phyloP scores from a whole-genome alignment of 768 basidiomycete species.

The Tephrocybe sp. region DNA sequence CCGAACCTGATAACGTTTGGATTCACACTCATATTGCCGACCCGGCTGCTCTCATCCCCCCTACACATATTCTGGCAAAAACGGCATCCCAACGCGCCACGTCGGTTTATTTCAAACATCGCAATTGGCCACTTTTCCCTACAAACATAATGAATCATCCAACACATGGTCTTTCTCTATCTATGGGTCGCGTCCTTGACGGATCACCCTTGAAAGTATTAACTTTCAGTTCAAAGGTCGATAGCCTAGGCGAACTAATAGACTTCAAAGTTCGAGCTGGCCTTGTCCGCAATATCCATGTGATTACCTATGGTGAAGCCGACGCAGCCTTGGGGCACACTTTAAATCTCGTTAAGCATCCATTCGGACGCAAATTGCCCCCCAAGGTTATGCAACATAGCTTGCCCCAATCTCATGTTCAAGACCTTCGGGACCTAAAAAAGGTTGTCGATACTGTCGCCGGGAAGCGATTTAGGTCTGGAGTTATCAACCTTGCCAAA shows the following conservation, averaged over 20 bases:
- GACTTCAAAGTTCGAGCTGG: conserved; percentile 73
- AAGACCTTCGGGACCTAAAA: conserved; percentile 30
- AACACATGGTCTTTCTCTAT: conserved; percentile 37
- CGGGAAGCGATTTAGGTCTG: conserved; percentile 18
- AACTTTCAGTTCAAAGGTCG: conserved; percentile 77
- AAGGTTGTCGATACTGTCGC: conserved; percentile 14
- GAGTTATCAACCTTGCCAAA: conserved; percentile 21
- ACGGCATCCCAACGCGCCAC: conserved; percentile 50
- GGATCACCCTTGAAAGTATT: conserved; percentile 55
- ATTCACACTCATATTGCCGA: conserved; percentile 92
- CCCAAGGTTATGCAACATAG: conserved; percentile 3
- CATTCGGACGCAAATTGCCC: conserved; percentile 38
- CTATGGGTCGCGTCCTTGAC: conserved; percentile 21
- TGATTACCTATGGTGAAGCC: conserved; percentile 65
- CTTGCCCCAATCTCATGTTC: conserved; percentile 21
- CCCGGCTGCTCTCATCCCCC: conserved; percentile 77
- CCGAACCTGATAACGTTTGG: conserved; percentile 66
- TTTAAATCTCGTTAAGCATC: conserved; percentile 25
- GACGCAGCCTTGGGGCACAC: conserved; percentile 45
- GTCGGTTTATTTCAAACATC: conserved; percentile 65
- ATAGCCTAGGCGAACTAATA: conserved; percentile 56
- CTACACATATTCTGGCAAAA: conserved; percentile 58
- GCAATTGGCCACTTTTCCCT: conserved; percentile 74
- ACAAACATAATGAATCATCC: conserved; percentile 45
- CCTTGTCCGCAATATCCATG: conserved; percentile 64